These are phyloP conservation scores for Teunomyces aglyptinius DNA, from an alignment of 805 yeast genomes.

Conservation along the genomic window DNA sequence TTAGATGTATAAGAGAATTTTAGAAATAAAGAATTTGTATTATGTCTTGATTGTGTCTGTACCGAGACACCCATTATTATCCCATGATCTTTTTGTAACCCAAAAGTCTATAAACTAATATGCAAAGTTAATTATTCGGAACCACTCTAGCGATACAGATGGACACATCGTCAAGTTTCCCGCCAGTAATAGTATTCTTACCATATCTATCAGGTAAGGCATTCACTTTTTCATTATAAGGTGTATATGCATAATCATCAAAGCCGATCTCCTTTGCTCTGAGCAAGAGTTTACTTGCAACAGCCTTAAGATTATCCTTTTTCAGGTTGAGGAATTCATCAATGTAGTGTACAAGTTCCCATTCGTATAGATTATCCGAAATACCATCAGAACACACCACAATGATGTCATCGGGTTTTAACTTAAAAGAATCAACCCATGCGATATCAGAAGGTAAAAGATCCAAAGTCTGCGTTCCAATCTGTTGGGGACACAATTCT, in stretches of 20 bases:
- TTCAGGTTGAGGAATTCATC: constrained; percentile 28
- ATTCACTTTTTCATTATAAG: constrained; percentile 52
- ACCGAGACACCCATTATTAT: not conserved
- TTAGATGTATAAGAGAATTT: not conserved
- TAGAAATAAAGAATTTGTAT: not conserved
- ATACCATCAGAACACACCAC: constrained; percentile 54
- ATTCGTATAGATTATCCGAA: constrained; percentile 50
- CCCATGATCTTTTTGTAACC: not conserved
- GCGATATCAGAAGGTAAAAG: constrained; percentile 48
- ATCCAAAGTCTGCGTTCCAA: constrained; percentile 48
- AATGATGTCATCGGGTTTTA: constrained; percentile 42
- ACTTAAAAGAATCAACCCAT: constrained; percentile 40
- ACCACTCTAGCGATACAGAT: constrained; percentile 48
- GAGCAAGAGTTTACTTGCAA: constrained; percentile 40
- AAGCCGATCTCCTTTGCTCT: constrained; percentile 49
- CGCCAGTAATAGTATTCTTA: constrained; percentile 42
- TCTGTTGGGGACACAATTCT: constrained; percentile 51
- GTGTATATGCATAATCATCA: constrained; percentile 52
- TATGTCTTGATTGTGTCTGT: constrained; percentile 1
- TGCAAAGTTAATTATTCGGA: constrained; percentile 4
- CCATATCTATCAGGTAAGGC: constrained; percentile 36
- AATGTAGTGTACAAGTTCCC: constrained; percentile 43
- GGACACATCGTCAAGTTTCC: constrained; percentile 55
- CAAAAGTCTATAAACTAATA: constrained; percentile 2
- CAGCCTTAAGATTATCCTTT: constrained; percentile 34